These are phyloP conservation scores for Scenedesmus sp. DNA, from an alignment of 163 green algal species.

Conservation along the genomic window DNA sequence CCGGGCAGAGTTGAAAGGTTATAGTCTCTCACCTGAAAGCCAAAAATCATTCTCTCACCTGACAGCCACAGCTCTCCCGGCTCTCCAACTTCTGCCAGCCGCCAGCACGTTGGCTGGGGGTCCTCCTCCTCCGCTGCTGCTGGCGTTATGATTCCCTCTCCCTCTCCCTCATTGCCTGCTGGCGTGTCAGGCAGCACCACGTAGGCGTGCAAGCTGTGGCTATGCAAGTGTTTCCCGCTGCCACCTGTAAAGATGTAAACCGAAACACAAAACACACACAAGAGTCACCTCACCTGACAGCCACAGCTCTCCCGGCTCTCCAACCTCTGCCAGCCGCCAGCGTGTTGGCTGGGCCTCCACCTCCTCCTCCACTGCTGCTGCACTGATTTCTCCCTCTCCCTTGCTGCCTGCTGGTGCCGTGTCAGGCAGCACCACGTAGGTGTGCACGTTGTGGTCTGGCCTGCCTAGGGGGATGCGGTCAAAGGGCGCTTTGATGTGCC, in stretches of 20 bases:
- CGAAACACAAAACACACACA: too few species aligned
- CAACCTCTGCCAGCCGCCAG: slow-evolving; percentile 18
- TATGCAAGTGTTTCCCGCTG: too few species aligned
- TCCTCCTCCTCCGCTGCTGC: neutral
- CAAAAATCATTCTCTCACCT: neutral
- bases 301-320: slow-evolving; percentile 58
- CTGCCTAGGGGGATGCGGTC: slow-evolving; percentile 16
- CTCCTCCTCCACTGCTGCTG: neutral
- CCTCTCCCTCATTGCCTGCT: slow-evolving; percentile 36
- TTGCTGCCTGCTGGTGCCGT: slow-evolving; percentile 48
- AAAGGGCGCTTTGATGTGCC: neutral
- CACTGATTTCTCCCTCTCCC: neutral
- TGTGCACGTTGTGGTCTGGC: slow-evolving; percentile 49
- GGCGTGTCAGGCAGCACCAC: slow-evolving; percentile 30
- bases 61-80: slow-evolving; percentile 52
- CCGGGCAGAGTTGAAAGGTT: too few species aligned
- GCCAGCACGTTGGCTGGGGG: neutral
- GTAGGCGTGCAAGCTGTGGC: slow-evolving; percentile 47
- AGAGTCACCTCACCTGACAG: neutral
- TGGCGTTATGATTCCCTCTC: too few species aligned
- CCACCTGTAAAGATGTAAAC: too few species aligned
- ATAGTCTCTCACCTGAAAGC: too few species aligned
- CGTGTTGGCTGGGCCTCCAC: neutral
- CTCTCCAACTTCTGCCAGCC: slow-evolving; percentile 48
- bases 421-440: slow-evolving; percentile 39